Percentiles rank a stretch among this genome's conserved stretches.
phyloP scores from a whole-genome alignment of 148 eudicot species.

The Vaccinium myrtillus region DNA sequence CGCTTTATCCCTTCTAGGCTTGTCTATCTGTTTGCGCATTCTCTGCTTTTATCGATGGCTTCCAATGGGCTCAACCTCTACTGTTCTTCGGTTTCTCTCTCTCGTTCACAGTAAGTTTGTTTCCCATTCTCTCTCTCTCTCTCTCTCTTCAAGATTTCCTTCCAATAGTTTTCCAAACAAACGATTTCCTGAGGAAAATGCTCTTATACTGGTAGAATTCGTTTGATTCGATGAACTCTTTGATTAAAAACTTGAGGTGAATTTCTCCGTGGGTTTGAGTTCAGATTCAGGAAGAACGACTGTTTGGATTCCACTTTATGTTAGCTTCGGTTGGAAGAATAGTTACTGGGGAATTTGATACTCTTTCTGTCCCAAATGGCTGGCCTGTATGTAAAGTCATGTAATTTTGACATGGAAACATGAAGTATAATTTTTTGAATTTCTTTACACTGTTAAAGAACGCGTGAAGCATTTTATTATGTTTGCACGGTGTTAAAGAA shows the following conservation, averaged over 20 bases:
- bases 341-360: neutral
- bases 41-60: neutral
- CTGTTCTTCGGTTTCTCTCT: neutral
- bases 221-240: neutral
- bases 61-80: neutral
- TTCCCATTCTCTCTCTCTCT: neutral
- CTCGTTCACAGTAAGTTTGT: conserved; percentile 7
- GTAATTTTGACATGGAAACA: no score
- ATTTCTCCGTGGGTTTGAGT: neutral
- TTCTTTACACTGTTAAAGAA: no score
- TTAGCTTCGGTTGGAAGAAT: neutral
- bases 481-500: no score
- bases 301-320: neutral
- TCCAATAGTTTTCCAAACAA: neutral
- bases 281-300: neutral
- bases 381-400: no score
- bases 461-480: no score
- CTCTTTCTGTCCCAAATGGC: no score
- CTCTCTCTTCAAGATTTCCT: neutral
- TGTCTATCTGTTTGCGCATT: neutral
- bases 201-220: neutral
- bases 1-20: neutral
- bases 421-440: no score
- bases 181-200: neutral
- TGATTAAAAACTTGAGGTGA: neutral